Percentiles rank a stretch among this genome's conserved stretches.
Evolutionary conservation across 108 stramenopile genomes (phyloP).

Genomic region (Hondaea fermentalgiana): DNA sequence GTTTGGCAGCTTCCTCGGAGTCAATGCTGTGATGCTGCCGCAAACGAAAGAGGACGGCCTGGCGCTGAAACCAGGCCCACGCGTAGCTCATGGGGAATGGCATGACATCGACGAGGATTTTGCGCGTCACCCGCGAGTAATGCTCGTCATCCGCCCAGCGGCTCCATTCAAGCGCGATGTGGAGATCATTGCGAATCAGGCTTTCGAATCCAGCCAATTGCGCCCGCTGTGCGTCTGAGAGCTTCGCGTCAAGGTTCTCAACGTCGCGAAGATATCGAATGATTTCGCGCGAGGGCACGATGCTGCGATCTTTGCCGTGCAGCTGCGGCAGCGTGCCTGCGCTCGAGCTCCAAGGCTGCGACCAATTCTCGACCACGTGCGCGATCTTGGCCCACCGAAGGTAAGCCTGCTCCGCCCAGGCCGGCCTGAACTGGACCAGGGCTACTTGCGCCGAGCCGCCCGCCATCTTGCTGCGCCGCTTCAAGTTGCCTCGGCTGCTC

Average conservation of each 20-base stretch:
- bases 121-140: not conserved
- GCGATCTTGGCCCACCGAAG: not conserved
- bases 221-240: not conserved
- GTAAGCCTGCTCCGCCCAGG: conserved; percentile 11
- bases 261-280: not conserved
- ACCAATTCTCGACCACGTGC: not conserved
- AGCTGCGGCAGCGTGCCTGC: not conserved
- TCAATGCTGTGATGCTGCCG: not conserved
- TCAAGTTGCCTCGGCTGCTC: too few species aligned
- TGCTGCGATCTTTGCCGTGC: not conserved
- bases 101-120: not conserved
- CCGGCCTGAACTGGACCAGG: conserved; percentile 6
- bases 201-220: not conserved
- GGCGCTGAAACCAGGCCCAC: not conserved
- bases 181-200: not conserved
- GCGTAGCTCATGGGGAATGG: not conserved
- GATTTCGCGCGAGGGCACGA: not conserved
- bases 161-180: not conserved
- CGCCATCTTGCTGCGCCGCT: not conserved
- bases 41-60: not conserved
- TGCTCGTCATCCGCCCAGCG: conserved; percentile 1
- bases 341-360: not conserved
- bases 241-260: not conserved
- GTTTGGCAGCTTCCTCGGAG: not conserved
- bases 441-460: not conserved